Conservation (phyloP, 2,329 filamentous ascomycete species). For the Paecilomyces dactylethromorphus region DNA sequence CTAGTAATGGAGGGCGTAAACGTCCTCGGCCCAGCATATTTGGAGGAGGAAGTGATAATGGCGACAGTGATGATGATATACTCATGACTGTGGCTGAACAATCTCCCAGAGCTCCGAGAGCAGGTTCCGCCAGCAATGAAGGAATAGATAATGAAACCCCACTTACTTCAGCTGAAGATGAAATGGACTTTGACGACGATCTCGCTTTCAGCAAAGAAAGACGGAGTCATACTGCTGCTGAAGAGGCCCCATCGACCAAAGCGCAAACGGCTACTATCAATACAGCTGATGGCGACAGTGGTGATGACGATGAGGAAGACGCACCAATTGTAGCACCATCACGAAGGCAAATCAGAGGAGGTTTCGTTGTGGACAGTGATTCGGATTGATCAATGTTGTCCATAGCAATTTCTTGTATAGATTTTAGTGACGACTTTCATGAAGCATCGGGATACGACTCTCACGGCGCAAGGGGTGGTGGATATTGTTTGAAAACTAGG, state of each 20-base stretch:
- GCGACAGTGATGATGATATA: constrained; percentile 19
- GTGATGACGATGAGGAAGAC: constrained; percentile 27
- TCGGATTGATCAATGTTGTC: constrained; percentile 26
- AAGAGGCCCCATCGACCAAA: constrained; percentile 7
- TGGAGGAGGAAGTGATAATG: constrained; percentile 14
- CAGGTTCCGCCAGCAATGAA: constrained; percentile 10
- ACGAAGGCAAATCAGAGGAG: constrained; percentile 29
- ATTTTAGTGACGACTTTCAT: constrained; percentile 18
- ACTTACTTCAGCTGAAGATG: constrained; percentile 23
- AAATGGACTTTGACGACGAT: constrained; percentile 27
- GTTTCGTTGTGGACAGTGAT: constrained; percentile 38
- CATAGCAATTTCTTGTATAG: not conserved
- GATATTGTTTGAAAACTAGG: not conserved
- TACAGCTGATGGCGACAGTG: constrained; percentile 4
- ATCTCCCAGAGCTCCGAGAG: constrained; percentile 11
- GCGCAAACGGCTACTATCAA: constrained; percentile 3
- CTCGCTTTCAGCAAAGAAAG: constrained; percentile 23
- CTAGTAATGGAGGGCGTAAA: constrained; percentile 15
- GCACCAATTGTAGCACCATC: constrained; percentile 17
- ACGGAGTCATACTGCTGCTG: not conserved
- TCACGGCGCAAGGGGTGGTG: not conserved
- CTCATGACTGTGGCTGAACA: constrained; percentile 17
- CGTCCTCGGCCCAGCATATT: constrained; percentile 18
- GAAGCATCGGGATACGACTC: constrained; percentile 14
- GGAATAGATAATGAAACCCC: constrained; percentile 15